Conservation (phyloP, 2,329 filamentous ascomycete genomes). For the Cytospora leucostoma region DNA sequence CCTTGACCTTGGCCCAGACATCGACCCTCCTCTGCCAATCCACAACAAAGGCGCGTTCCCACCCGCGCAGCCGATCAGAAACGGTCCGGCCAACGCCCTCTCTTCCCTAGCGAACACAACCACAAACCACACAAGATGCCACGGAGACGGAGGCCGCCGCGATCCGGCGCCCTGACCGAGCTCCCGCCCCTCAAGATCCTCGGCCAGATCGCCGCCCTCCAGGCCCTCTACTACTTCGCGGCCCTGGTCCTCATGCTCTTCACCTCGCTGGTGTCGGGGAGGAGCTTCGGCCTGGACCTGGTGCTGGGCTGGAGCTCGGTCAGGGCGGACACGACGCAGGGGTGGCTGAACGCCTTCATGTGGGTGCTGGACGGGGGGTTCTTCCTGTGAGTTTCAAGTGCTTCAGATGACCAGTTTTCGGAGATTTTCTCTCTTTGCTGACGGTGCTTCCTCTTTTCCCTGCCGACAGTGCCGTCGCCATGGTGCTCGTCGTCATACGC, state of each 20-base stretch:
- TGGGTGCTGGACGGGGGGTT: slow-evolving; percentile 59
- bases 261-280: slow-evolving; percentile 59
- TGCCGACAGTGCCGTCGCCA: slow-evolving; percentile 69
- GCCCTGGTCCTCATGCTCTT: slow-evolving; percentile 58
- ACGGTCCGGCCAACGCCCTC: not conserved
- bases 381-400: slow-evolving; percentile 45
- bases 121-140: slow-evolving; percentile 44
- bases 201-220: slow-evolving; percentile 58
- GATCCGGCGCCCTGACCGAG: slow-evolving; percentile 61
- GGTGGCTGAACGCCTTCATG: slow-evolving; percentile 60
- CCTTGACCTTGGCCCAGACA: not conserved
- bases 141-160: slow-evolving; percentile 58
- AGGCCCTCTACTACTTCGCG: slow-evolving; percentile 56
- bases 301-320: slow-evolving; percentile 61
- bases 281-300: slow-evolving; percentile 53
- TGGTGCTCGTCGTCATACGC: slow-evolving; percentile 80
- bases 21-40: not conserved
- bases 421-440: slow-evolving; percentile 5
- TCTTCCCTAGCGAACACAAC: not conserved
- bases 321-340: slow-evolving; percentile 62
- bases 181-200: slow-evolving; percentile 63
- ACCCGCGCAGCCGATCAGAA: too few species aligned
- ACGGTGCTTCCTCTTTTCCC: not conserved
- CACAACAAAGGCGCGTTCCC: not conserved
- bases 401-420: too few species aligned